These are phyloP conservation scores for Apophysomyces elegans DNA, from an alignment of 371 early-diverging fungal species.

Conservation along the genomic window DNA sequence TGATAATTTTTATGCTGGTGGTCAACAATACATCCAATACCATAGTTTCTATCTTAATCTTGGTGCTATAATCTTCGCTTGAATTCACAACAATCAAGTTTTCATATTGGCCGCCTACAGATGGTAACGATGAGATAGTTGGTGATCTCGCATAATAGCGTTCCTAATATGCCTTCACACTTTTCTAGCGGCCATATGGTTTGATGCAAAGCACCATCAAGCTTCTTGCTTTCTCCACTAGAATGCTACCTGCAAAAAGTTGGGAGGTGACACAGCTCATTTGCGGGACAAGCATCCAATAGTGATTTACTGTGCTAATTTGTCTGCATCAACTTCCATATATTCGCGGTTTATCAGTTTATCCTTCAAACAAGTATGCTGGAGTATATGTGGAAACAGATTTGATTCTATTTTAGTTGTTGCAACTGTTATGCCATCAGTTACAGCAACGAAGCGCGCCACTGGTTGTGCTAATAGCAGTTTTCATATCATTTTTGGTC, in stretches of 20 bases:
- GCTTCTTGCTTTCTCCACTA: not conserved
- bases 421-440: not conserved
- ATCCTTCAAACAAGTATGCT: not conserved
- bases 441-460: not conserved
- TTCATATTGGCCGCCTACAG: not conserved
- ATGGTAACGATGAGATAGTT: not conserved
- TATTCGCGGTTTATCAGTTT: not conserved
- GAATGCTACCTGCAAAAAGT: not conserved
- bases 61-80: not conserved
- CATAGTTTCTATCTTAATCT: not conserved
- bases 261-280: not conserved
- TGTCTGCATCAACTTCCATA: not conserved
- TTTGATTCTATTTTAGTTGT: not conserved
- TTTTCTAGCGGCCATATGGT: conserved; percentile 8
- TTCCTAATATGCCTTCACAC: not conserved
- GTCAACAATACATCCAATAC: not conserved
- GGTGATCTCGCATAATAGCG: not conserved
- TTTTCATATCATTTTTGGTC: not conserved
- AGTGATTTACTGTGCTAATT: not conserved
- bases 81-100: not conserved
- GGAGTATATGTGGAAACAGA: not conserved
- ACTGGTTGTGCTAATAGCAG: not conserved
- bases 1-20: not conserved
- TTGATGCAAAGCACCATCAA: not conserved
- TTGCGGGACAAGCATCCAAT: not conserved